A percentile compares a stretch with the other conserved stretches of the same genome.
Evolutionary conservation across 345 rosid genomes (phyloP).

Genomic region (Euphorbia lathyris): DNA sequence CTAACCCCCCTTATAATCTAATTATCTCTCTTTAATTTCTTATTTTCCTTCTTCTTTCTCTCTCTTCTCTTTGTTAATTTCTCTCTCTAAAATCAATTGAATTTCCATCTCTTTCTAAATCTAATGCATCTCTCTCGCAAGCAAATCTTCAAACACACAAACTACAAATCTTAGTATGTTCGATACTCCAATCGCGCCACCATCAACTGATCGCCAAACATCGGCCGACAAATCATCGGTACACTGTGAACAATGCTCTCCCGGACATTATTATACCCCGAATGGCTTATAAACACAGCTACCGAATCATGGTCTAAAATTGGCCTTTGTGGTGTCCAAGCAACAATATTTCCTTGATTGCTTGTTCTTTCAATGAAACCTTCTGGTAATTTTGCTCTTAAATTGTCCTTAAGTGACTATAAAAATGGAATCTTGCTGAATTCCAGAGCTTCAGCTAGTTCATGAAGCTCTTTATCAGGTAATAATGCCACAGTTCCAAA

Average conservation of each 20-base stretch:
- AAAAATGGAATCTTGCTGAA: constrained; percentile 39
- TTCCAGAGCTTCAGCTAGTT: constrained; percentile 49
- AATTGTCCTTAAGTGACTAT: constrained; percentile 41
- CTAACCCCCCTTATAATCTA: no score
- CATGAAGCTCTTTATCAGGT: constrained; percentile 41
- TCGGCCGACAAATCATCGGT: constrained; percentile 22
- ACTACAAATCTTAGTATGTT: no score
- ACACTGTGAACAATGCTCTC: constrained; percentile 18
- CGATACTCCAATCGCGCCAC: background rate
- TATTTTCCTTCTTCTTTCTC: no score
- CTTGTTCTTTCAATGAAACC: constrained; percentile 18
- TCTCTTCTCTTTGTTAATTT: no score
- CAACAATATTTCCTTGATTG: constrained; percentile 38
- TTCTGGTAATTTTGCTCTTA: background rate
- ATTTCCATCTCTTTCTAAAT: no score
- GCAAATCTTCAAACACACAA: no score
- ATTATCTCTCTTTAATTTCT: no score
- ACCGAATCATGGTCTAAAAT: constrained; percentile 42
- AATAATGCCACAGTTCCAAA: no score
- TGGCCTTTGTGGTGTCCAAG: constrained; percentile 55
- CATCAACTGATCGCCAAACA: constrained; percentile 11
- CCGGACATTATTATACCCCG: constrained; percentile 8
- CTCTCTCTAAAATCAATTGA: no score
- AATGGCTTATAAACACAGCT: constrained; percentile 15
- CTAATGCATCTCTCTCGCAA: no score